Evolutionary conservation across 371 early-diverging fungal species (phyloP).

Genomic region (Smittium culicis): DNA sequence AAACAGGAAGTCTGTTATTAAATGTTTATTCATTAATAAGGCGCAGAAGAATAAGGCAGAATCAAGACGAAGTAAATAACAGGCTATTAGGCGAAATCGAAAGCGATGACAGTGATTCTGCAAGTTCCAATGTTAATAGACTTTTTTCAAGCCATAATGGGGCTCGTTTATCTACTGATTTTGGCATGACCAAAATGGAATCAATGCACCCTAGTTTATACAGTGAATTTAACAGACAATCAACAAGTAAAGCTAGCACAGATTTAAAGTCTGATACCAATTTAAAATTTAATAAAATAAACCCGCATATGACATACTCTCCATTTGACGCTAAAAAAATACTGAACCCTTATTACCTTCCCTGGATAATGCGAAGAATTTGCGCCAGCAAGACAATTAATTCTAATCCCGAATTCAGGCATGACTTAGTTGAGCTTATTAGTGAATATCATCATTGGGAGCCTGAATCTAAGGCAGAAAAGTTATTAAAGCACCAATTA

Average conservation of each 20-base stretch:
- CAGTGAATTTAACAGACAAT: neutral
- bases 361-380: slow-evolving; percentile 80
- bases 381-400: slow-evolving; percentile 47
- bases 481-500: slow-evolving; percentile 68
- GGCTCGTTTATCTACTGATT: neutral
- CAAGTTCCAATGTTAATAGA: neutral
- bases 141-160: neutral
- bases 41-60: neutral
- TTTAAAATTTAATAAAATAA: neutral
- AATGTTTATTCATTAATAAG: neutral
- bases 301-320: slow-evolving; percentile 25
- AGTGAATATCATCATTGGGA: slow-evolving; percentile 61
- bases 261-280: too few species aligned
- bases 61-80: neutral
- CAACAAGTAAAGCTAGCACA: neutral
- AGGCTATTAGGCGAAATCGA: neutral
- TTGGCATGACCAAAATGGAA: too few species aligned
- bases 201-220: neutral
- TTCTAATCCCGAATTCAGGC: slow-evolving; percentile 35
- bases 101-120: neutral
- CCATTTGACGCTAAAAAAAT: slow-evolving; percentile 32
- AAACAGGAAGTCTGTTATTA: neutral
- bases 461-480: slow-evolving; percentile 50
- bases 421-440: slow-evolving; percentile 45
- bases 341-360: slow-evolving; percentile 72